Evolutionary conservation across 2,329 filamentous ascomycete species (phyloP), one percentile per base, ranked within the genome.

Genomic region (Aspergillus sp.): DNA sequence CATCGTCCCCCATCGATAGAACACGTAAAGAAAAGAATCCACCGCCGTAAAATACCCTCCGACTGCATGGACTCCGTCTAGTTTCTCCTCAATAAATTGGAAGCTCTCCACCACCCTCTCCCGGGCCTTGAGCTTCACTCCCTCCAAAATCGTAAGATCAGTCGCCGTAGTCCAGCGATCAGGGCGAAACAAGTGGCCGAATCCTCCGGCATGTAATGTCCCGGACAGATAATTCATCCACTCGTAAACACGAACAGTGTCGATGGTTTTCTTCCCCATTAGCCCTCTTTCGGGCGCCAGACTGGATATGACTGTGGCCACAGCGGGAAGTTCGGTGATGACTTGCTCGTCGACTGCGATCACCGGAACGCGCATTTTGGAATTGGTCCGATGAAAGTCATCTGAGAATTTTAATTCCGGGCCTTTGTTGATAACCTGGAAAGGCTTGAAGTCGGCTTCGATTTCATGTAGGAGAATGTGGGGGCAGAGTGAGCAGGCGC

Each of bases 191-290:
- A 72, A 32, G 9, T 60, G 63, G 1, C 67, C 69, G 55, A 69
- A 75, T 1, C 52, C 71, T 9, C 63, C 61, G 0, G 63, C 67
- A 59, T 77, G 74, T 6, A 77, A 20, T 0, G 67, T 71, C 0
- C 71, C 71, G 3, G 71, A 71, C 1, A 77, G 32, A 62, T 68
- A 78, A 52, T 68, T 70, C 51, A 76, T 51, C 75, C 75, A 77
- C 57, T 77, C 75, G 29, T 71, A 72, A 2, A 68, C 63, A 7
- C 71, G 69, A 14, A 71, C 60, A 1, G 54, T 69, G 12, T 77
- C 73, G 2, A 74, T 29, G 0, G 59, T 59, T 1, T 67, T 71
- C 26, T 55, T 61, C 10, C 75, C 74, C 24, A 75, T 47, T 20
- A 77, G 56, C 6, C 71, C 58, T 7, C 59, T 58, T 2, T 71